A percentile compares a stretch with the other conserved stretches of the same genome.
Conservation (phyloP, 495 filamentous ascomycete species). For the Diplogelasinospora grovesii region DNA sequence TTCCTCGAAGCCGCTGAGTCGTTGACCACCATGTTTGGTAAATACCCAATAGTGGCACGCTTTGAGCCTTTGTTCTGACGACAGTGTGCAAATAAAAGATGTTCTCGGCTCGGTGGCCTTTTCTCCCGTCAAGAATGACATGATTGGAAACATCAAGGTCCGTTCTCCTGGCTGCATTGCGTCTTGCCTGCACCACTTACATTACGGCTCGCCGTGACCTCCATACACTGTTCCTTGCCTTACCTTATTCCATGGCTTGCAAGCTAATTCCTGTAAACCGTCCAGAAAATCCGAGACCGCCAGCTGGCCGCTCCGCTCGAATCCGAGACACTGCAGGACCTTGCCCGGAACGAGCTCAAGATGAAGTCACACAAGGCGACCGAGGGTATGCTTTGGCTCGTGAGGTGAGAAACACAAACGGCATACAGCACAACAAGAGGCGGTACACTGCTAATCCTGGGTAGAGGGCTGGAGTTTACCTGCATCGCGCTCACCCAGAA, state of each 20-base stretch:
- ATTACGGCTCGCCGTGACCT: too few species aligned
- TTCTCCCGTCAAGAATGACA: constrained; percentile 79
- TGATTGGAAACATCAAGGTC: constrained; percentile 89
- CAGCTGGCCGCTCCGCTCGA: constrained; percentile 68
- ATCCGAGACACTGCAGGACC: constrained; percentile 73
- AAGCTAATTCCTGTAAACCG: constrained; percentile 3
- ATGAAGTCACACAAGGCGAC: constrained; percentile 75
- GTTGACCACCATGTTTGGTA: constrained; percentile 82
- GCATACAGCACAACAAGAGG: background rate
- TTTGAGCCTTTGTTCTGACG: background rate
- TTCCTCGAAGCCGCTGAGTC: constrained; percentile 90
- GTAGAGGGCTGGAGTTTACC: constrained; percentile 88
- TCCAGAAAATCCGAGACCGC: constrained; percentile 84
- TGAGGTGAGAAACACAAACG: constrained; percentile 60
- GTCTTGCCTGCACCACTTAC: too few species aligned
- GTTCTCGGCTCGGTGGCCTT: constrained; percentile 77
- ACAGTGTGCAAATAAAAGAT: too few species aligned
- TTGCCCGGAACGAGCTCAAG: constrained; percentile 80
- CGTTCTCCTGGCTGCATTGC: constrained; percentile 3
- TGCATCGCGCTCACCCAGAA: constrained; percentile 74
- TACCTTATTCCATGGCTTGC: too few species aligned
- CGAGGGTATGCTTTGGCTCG: constrained; percentile 87
- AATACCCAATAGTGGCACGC: background rate
- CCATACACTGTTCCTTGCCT: too few species aligned
- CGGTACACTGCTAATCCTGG: constrained; percentile 4